phyloP scores from a whole-genome alignment of 2,329 filamentous ascomycete species.

The Macrophomina phaseolina region DNA sequence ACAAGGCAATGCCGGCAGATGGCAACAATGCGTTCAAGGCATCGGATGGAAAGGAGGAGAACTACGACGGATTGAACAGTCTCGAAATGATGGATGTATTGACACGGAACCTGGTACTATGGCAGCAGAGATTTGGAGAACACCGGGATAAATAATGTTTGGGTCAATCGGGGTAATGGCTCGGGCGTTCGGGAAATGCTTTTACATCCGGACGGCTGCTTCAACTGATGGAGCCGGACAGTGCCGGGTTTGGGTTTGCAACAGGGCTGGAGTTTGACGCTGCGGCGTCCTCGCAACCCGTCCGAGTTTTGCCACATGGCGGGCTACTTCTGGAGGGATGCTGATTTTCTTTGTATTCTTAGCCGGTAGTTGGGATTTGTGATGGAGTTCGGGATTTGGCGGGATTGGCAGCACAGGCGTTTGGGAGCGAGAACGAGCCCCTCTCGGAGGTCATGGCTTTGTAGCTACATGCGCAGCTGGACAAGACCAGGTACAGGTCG shows the following conservation, averaged over 20 bases:
- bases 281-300: constrained; percentile 1
- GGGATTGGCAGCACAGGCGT: constrained; percentile 21
- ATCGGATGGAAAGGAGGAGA: constrained; percentile 45
- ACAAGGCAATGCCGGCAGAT: constrained; percentile 24
- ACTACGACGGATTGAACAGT: constrained; percentile 76
- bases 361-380: background rate
- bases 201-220: background rate
- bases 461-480: constrained; percentile 8
- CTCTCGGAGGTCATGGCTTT: constrained; percentile 3
- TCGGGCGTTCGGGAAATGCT: background rate
- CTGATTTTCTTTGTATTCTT: background rate
- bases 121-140: constrained; percentile 65
- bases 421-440: constrained; percentile 9
- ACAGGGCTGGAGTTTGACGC: constrained; percentile 7
- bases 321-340: background rate
- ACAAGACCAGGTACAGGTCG: background rate
- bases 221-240: background rate
- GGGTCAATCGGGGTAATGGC: background rate
- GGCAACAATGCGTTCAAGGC: constrained; percentile 25
- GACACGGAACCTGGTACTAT: constrained; percentile 79
- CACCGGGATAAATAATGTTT: constrained; percentile 20
- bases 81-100: constrained; percentile 91
- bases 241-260: background rate
- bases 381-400: constrained; percentile 6
- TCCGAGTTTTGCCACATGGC: background rate